These are phyloP conservation scores for Fusarium nematophilum DNA, from an alignment of 2,329 filamentous ascomycete species.

Conservation along the genomic window DNA sequence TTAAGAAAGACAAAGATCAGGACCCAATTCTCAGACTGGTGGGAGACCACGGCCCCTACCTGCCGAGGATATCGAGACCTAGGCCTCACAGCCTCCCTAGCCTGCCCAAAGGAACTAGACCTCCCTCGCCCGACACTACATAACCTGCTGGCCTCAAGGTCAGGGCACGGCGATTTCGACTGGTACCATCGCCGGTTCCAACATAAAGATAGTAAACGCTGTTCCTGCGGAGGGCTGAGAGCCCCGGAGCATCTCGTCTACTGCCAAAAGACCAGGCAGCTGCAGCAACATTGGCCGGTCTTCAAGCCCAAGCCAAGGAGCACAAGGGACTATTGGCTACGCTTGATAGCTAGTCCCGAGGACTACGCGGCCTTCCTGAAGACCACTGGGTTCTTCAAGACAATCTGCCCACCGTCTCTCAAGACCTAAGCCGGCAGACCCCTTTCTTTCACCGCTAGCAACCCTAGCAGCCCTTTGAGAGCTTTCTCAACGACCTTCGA, in stretches of 20 bases:
- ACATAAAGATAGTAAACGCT: neutral
- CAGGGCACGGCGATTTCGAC: neutral
- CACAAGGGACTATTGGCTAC: neutral
- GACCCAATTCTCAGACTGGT: neutral
- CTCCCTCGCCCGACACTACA: neutral
- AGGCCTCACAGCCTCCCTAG: neutral
- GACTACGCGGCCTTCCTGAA: constrained; percentile 2
- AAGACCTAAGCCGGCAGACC: constrained; percentile 4
- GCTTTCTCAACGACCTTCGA: constrained; percentile 3
- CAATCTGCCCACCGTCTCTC: constrained; percentile 6
- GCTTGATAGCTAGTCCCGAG: constrained; percentile 1
- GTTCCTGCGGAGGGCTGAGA: neutral
- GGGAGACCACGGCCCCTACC: neutral
- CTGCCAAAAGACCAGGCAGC: neutral
- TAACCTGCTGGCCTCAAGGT: neutral
- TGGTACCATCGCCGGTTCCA: neutral
- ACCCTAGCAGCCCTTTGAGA: neutral
- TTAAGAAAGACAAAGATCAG: neutral
- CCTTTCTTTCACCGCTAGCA: neutral
- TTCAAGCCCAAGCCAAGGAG: constrained; percentile 4
- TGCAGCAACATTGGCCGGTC: constrained; percentile 1
- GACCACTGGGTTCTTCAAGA: constrained; percentile 4
- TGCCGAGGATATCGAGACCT: neutral
- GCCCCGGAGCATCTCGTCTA: constrained; percentile 1
- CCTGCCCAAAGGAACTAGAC: neutral